Evolutionary conservation across 805 yeast species (phyloP).

Genomic region (Ogataea ganodermae): DNA sequence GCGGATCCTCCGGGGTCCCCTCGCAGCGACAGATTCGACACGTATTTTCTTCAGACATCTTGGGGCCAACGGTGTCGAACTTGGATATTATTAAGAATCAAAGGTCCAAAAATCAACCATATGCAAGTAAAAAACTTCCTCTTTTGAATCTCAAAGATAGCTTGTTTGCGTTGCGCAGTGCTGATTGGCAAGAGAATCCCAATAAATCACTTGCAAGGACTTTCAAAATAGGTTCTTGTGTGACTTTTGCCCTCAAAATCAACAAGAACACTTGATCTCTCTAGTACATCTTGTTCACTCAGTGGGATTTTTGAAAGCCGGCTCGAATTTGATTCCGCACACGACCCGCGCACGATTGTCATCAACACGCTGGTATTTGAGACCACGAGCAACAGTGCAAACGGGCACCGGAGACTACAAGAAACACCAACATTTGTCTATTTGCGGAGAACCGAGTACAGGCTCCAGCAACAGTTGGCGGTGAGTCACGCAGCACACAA

Average conservation of each 20-base stretch:
- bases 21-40: conserved; percentile 97
- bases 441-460: no score
- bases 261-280: neutral
- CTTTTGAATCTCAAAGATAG: neutral
- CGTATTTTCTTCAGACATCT: conserved; percentile 44
- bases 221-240: neutral
- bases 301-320: neutral
- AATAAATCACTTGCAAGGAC: neutral
- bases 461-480: no score
- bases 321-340: neutral
- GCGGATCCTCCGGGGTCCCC: conserved; percentile 73
- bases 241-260: neutral
- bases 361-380: no score
- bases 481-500: no score
- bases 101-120: neutral
- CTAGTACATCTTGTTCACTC: neutral
- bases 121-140: neutral
- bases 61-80: neutral
- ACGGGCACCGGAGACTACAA: no score
- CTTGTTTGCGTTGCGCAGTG: no score
- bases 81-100: neutral
- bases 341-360: neutral
- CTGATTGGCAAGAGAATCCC: neutral
- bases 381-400: no score
- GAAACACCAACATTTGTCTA: no score